These are phyloP conservation scores for Puccinellia tenuiflora DNA, from an alignment of 176 grass and related monocot species.

Conservation along the genomic window DNA sequence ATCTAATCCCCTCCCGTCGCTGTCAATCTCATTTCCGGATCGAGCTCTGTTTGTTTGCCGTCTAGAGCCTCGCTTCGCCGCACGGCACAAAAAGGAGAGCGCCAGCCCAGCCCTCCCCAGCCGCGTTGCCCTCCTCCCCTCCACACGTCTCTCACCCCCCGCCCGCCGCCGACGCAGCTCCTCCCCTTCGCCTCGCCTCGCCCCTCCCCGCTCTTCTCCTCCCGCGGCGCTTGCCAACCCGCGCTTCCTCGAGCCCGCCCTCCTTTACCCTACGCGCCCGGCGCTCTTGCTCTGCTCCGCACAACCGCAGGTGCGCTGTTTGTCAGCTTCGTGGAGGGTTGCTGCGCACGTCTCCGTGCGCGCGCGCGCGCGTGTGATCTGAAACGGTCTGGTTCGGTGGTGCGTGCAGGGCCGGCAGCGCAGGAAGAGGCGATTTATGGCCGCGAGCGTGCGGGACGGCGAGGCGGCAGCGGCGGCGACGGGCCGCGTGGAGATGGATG, in stretches of 20 bases:
- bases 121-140: slow-evolving; percentile 1
- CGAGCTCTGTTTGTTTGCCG: background rate
- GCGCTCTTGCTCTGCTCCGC: background rate
- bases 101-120: background rate
- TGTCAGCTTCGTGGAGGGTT: background rate
- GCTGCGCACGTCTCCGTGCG: background rate
- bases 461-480: too few species aligned
- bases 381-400: background rate
- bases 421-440: background rate
- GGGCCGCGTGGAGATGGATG: background rate
- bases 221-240: background rate
- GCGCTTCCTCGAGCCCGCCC: background rate
- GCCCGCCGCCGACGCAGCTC: slow-evolving; percentile 22
- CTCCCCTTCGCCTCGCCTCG: background rate
- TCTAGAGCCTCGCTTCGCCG: slow-evolving; percentile 39
- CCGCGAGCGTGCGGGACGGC: slow-evolving; percentile 12
- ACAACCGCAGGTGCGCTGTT: background rate
- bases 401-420: slow-evolving; percentile 2
- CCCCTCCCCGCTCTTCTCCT: background rate
- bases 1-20: background rate
- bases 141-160: slow-evolving; percentile 42
- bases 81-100: slow-evolving; percentile 23
- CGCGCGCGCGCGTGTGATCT: background rate
- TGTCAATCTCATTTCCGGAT: background rate
- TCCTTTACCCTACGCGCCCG: background rate